A percentile compares a stretch with the other conserved stretches of the same genome.
phyloP scores from a whole-genome alignment of 2,329 filamentous ascomycete genomes.

The Escovopsis sp. region DNA sequence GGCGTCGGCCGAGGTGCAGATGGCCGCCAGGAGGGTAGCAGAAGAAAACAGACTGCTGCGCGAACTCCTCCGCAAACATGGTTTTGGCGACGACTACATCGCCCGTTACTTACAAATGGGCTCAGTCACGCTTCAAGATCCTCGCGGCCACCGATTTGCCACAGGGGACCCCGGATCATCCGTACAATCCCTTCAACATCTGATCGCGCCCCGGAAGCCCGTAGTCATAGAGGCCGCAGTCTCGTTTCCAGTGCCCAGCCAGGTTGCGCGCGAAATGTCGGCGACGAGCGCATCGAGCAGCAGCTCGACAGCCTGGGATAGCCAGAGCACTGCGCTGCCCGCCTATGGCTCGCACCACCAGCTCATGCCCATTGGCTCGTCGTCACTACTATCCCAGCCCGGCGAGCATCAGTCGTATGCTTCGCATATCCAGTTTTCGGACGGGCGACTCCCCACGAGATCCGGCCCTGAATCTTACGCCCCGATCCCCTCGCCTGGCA shows the following conservation, averaged over 20 bases:
- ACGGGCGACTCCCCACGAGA: conserved; percentile 1
- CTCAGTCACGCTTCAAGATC: conserved; percentile 5
- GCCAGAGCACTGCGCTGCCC: conserved; percentile 12
- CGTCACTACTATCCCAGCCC: neutral
- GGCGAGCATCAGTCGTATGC: conserved; percentile 2
- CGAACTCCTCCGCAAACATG: conserved; percentile 39
- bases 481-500: neutral
- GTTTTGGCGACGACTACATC: conserved; percentile 41
- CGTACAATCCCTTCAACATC: conserved; percentile 21
- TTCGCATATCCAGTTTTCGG: conserved; percentile 2
- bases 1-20: conserved; percentile 56
- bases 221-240: conserved; percentile 13
- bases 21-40: conserved; percentile 50
- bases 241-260: conserved; percentile 14
- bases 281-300: conserved; percentile 18
- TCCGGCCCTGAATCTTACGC: neutral
- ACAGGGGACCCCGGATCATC: conserved; percentile 11
- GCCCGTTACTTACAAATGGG: conserved; percentile 21
- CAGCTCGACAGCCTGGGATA: conserved; percentile 19
- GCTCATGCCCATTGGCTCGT: neutral
- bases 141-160: conserved; percentile 7
- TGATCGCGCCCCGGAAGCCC: conserved; percentile 21
- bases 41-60: conserved; percentile 55
- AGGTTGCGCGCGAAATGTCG: conserved; percentile 18
- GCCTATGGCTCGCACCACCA: conserved; percentile 12